Conservation (phyloP, 2,329 filamentous ascomycete genomes). For the Sclerotiophoma versabilis region DNA sequence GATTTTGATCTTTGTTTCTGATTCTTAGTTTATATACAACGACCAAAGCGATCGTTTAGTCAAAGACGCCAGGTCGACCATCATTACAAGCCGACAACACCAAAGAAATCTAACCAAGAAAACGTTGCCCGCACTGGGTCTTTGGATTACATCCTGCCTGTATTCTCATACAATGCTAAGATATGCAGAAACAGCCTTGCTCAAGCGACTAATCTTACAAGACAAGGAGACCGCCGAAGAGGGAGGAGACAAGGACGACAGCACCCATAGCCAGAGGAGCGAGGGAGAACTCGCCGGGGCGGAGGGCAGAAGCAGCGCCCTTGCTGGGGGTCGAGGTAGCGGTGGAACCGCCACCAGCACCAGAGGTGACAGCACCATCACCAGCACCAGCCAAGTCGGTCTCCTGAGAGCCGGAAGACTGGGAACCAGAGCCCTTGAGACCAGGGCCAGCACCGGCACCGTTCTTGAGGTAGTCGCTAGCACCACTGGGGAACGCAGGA, state of each 20-base stretch:
- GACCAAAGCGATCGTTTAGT: constrained; percentile 13
- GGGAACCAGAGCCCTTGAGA: constrained; percentile 63
- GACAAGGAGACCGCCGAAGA: constrained; percentile 61
- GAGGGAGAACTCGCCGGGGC: constrained; percentile 55
- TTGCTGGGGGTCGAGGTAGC: constrained; percentile 29
- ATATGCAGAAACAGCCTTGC: constrained; percentile 4
- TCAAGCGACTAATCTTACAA: constrained; percentile 34
- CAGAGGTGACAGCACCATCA: constrained; percentile 56
- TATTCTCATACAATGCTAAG: not conserved
- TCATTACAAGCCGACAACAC: constrained; percentile 16
- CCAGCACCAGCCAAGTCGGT: constrained; percentile 57
- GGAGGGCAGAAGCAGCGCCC: constrained; percentile 55
- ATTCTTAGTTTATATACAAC: constrained; percentile 10
- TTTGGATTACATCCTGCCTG: constrained; percentile 29
- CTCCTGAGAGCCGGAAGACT: constrained; percentile 59
- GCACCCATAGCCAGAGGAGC: constrained; percentile 61
- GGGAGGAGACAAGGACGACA: constrained; percentile 59
- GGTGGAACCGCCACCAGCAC: constrained; percentile 35
- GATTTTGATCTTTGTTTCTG: not conserved
- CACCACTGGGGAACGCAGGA: constrained; percentile 63
- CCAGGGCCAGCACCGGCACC: constrained; percentile 66
- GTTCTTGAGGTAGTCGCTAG: constrained; percentile 63
- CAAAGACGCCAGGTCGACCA: constrained; percentile 19
- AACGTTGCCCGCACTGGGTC: constrained; percentile 41
- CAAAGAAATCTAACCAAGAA: constrained; percentile 20